A percentile compares a stretch with the other conserved stretches of the same genome.
These are phyloP conservation scores for Ormosia emarginata DNA, from an alignment of 306 rosid genomes.

Conservation along the genomic window DNA sequence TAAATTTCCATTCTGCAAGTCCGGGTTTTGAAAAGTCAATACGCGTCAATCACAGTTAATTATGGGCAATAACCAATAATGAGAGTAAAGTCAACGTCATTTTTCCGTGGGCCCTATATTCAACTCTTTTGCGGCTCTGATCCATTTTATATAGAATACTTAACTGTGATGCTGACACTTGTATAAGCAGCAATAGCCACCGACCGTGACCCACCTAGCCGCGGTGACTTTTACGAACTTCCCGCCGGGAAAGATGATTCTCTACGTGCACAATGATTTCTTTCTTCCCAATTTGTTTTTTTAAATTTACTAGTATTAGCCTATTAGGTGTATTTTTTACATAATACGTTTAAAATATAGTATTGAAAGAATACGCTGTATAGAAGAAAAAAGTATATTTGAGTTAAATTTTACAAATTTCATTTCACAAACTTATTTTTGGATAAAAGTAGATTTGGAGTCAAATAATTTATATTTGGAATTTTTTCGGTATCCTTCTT, in stretches of 20 bases:
- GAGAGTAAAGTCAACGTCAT: constrained; percentile 15
- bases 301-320: background rate
- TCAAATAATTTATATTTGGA: background rate
- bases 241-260: constrained; percentile 41
- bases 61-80: background rate
- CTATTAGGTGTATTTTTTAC: no score
- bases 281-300: background rate
- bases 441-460: background rate
- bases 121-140: background rate
- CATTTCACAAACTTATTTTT: background rate
- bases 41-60: background rate
- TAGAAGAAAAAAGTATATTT: background rate
- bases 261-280: background rate
- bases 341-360: no score
- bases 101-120: background rate
- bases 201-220: constrained; percentile 22
- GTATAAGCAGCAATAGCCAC: constrained; percentile 21
- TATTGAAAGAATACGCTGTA: background rate
- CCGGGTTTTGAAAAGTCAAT: background rate
- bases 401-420: background rate
- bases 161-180: background rate
- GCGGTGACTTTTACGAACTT: constrained; percentile 34
- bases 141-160: background rate
- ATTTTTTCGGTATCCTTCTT: no score
- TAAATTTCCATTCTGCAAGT: background rate